phyloP scores from a whole-genome alignment of 371 early-diverging fungal species.

The Mucor velutinosus region DNA sequence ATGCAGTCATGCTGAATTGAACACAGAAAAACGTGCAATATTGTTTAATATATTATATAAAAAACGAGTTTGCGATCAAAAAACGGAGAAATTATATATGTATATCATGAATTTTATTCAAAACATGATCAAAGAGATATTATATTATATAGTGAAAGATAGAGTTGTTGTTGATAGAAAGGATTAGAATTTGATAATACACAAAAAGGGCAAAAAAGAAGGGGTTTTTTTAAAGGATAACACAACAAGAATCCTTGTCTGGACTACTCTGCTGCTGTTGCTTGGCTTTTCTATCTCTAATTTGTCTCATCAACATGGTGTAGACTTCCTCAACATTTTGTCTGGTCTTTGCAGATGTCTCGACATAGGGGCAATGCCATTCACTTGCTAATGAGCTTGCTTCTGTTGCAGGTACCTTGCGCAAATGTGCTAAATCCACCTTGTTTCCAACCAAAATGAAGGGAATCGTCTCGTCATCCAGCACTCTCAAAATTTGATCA shows the following conservation, averaged over 20 bases:
- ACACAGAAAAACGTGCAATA: conserved; percentile 2
- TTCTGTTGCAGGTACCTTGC: conserved; percentile 74
- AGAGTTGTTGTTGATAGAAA: not conserved
- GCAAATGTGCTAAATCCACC: conserved; percentile 72
- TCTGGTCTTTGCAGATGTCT: conserved; percentile 89
- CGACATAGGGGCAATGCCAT: conserved; percentile 83
- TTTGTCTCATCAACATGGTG: conserved; percentile 74
- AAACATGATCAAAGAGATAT: conserved; percentile 1
- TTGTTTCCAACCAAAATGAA: conserved; percentile 91
- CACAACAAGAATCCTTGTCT: conserved; percentile 52
- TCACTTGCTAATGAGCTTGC: conserved; percentile 71
- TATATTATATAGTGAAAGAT: not conserved
- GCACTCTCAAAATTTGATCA: conserved; percentile 86
- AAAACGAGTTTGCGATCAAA: not conserved
- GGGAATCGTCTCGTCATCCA: conserved; percentile 84
- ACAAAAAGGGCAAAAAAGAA: conserved; percentile 5
- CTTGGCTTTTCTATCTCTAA: conserved; percentile 71
- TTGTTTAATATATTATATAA: not conserved
- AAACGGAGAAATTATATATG: conserved; percentile 5
- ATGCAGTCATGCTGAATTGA: conserved; percentile 1
- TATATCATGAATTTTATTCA: not conserved
- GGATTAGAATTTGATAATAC: conserved; percentile 3
- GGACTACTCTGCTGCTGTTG: conserved; percentile 50
- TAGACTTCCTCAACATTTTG: conserved; percentile 85
- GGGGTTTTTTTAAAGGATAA: conserved; percentile 38